Evolutionary conservation across 73 alveolate genomes (phyloP).

Genomic region (Paraurostyla sp.): DNA sequence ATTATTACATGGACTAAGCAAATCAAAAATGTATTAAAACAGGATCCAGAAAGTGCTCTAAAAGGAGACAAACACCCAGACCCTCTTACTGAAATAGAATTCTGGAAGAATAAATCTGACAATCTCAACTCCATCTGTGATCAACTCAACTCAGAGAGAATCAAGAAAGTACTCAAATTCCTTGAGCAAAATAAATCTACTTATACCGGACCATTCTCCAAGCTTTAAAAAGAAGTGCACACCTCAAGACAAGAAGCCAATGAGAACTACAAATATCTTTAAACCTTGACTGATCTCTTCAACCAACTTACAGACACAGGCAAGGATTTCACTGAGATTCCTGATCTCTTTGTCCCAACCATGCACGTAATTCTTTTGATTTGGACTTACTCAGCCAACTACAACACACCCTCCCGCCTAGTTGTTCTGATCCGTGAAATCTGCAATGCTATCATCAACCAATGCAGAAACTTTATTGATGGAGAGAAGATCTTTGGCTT

Average conservation of each 20-base stretch:
- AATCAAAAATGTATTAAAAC: slow-evolving; percentile 98
- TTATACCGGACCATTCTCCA: slow-evolving; percentile 98
- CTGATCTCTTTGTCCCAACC: slow-evolving; percentile 97
- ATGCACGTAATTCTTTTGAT: slow-evolving; percentile 98
- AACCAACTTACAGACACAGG: slow-evolving; percentile 91
- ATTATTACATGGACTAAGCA: slow-evolving; percentile 99
- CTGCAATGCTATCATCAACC: slow-evolving; percentile 99
- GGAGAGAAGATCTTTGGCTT: slow-evolving; percentile 96
- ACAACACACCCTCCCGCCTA: slow-evolving; percentile 97
- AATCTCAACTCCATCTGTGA: slow-evolving; percentile 96
- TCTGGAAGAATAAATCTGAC: slow-evolving; percentile 99
- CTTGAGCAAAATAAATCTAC: slow-evolving; percentile 99
- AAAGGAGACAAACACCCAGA: slow-evolving; percentile 99
- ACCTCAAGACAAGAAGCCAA: slow-evolving; percentile 99
- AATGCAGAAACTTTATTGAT: slow-evolving; percentile 94
- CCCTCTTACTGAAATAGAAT: slow-evolving; percentile 98
- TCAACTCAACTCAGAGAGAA: slow-evolving; percentile 91
- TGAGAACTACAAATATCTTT: slow-evolving; percentile 94
- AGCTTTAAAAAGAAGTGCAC: slow-evolving; percentile 99
- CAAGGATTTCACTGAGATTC: slow-evolving; percentile 95
- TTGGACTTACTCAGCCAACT: slow-evolving; percentile 96
- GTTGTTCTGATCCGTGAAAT: slow-evolving; percentile 97
- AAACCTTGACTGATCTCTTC: slow-evolving; percentile 94
- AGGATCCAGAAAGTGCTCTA: slow-evolving; percentile 99
- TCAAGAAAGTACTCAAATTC: slow-evolving; percentile 97